Evolutionary conservation across 2,329 filamentous ascomycete genomes (phyloP).

Genomic region (Dryadomyces quercivorus): DNA sequence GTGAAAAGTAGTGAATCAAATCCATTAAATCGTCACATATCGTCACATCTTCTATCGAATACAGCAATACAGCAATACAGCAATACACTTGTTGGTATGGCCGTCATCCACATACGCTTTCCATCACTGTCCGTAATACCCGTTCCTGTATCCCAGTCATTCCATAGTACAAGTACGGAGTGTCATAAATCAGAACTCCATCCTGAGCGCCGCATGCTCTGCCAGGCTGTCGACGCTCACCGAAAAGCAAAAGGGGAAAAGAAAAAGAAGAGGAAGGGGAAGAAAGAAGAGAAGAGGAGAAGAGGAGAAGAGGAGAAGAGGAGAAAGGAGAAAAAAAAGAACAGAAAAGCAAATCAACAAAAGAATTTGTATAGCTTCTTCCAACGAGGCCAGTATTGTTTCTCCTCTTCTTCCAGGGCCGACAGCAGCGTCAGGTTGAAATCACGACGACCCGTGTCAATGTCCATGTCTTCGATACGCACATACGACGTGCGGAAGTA

Average conservation of each 20-base stretch:
- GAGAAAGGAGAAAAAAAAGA: not conserved
- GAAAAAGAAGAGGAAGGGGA: not conserved
- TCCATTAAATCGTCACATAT: no score
- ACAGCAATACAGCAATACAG: no score
- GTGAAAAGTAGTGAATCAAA: no score
- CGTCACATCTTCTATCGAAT: no score
- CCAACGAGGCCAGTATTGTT: slow-evolving; percentile 59
- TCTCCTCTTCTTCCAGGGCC: slow-evolving; percentile 68
- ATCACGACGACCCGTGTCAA: slow-evolving; percentile 74
- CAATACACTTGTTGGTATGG: no score
- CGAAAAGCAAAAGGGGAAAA: not conserved
- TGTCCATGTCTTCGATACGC: slow-evolving; percentile 63
- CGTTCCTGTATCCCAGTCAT: no score
- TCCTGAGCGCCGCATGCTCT: not conserved
- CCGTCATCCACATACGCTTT: no score
- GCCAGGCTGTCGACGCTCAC: no score
- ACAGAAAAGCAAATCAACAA: slow-evolving; percentile 33
- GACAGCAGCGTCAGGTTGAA: slow-evolving; percentile 70
- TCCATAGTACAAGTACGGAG: no score
- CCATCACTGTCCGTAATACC: no score
- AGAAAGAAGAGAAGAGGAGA: not conserved
- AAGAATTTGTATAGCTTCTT: slow-evolving; percentile 64
- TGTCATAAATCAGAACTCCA: not conserved
- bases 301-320: not conserved
- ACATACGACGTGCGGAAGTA: slow-evolving; percentile 59